Conservation (phyloP, 495 filamentous ascomycete species). For the Talaromyces ruber region DNA sequence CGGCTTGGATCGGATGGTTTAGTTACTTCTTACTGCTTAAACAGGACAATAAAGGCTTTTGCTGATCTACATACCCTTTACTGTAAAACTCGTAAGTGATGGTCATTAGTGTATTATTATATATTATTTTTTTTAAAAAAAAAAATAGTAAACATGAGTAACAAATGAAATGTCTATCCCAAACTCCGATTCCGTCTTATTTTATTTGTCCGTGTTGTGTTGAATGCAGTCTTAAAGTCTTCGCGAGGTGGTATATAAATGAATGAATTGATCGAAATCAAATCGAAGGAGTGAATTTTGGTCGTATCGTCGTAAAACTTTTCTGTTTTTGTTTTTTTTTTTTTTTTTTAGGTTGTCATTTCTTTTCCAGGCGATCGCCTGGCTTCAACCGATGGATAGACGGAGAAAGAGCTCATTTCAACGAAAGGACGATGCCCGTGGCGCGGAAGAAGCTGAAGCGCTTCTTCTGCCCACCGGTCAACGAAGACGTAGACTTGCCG, state of each 20-base stretch:
- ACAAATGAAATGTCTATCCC: conserved; percentile 1
- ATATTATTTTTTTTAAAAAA: too few relatives aligned
- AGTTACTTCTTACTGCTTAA: not conserved
- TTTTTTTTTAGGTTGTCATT: not conserved
- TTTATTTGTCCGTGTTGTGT: not conserved
- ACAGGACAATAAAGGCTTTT: not conserved
- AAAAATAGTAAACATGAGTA: not conserved
- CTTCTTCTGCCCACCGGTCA: not conserved
- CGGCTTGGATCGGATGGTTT: not conserved
- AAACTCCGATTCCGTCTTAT: not conserved
- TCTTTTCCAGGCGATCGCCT: not conserved
- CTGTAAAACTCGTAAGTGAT: not conserved
- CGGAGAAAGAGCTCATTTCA: not conserved
- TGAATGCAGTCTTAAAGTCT: not conserved
- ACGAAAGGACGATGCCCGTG: not conserved
- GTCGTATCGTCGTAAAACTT: not conserved
- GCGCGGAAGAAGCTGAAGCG: not conserved
- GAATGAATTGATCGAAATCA: not conserved
- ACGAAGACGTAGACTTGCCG: not conserved
- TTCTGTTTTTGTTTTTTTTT: not conserved
- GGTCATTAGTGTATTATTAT: not conserved
- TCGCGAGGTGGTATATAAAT: not conserved
- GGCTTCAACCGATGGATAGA: not conserved
- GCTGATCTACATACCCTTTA: not conserved
- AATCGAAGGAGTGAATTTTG: not conserved